These are phyloP conservation scores for Helenozyma rhizophorensis DNA, from an alignment of 805 yeast genomes.

Conservation along the genomic window DNA sequence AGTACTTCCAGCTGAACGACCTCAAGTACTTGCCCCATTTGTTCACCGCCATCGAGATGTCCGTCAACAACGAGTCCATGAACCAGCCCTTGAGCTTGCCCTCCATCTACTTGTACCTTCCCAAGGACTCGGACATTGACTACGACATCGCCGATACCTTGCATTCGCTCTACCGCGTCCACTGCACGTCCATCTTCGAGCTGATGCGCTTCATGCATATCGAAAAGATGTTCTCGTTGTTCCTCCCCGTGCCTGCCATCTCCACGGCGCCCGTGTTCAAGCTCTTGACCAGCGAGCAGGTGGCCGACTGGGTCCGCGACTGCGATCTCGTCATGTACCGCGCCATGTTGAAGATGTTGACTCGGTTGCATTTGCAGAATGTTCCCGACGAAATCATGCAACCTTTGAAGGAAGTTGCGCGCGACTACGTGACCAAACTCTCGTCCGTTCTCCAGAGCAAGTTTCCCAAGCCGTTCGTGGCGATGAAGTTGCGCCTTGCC, in stretches of 20 bases:
- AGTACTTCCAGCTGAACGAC: slow-evolving; percentile 13
- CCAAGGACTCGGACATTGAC: slow-evolving; percentile 38
- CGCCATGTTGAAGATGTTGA: slow-evolving; percentile 51
- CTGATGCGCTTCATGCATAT: slow-evolving; percentile 64
- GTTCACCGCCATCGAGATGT: slow-evolving; percentile 18
- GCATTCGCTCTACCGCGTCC: slow-evolving; percentile 56
- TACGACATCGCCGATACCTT: slow-evolving; percentile 59
- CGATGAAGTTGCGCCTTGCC: slow-evolving; percentile 52
- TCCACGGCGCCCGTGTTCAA: slow-evolving; percentile 62
- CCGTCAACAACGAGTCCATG: slow-evolving; percentile 11
- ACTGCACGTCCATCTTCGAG: slow-evolving; percentile 62
- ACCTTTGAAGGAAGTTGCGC: slow-evolving; percentile 52
- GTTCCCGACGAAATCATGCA: slow-evolving; percentile 53
- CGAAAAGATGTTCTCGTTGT: slow-evolving; percentile 51
- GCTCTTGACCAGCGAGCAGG: slow-evolving; percentile 45
- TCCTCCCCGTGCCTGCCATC: slow-evolving; percentile 48
- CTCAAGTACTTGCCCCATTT: slow-evolving; percentile 31
- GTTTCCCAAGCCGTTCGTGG: slow-evolving; percentile 47
- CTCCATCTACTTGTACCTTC: slow-evolving; percentile 40
- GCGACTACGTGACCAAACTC: slow-evolving; percentile 44
- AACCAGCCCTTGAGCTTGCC: slow-evolving; percentile 25
- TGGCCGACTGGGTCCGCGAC: slow-evolving; percentile 58
- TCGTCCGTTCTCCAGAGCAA: slow-evolving; percentile 32
- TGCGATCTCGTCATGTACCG: slow-evolving; percentile 66
- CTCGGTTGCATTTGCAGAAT: slow-evolving; percentile 54